Percentiles rank a stretch among this genome's conserved stretches.
Evolutionary conservation across 106 monocot genomes (phyloP).

Genomic region (Dendrobium chrysotoxum): DNA sequence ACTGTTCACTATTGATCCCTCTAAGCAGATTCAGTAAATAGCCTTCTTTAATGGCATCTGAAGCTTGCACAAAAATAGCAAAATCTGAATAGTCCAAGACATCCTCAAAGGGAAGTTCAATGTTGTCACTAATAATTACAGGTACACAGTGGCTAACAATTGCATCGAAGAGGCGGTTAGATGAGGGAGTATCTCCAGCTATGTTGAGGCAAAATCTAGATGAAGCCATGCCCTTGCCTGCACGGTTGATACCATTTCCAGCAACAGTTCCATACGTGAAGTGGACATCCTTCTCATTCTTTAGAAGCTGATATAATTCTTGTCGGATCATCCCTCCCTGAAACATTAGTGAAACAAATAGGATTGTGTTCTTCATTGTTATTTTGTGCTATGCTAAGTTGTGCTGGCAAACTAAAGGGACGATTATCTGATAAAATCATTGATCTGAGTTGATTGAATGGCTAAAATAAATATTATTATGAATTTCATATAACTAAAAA

Average conservation of each 20-base stretch:
- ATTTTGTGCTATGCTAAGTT: background rate
- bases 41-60: constrained; percentile 52
- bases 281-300: constrained; percentile 61
- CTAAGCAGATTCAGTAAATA: constrained; percentile 50
- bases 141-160: constrained; percentile 79
- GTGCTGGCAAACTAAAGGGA: background rate
- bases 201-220: constrained; percentile 83
- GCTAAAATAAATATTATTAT: background rate
- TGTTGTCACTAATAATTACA: constrained; percentile 72
- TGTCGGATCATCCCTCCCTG: constrained; percentile 67
- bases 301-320: constrained; percentile 58
- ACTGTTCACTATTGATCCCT: constrained; percentile 36
- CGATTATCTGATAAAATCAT: background rate
- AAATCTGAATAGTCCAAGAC: constrained; percentile 75
- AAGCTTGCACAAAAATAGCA: constrained; percentile 57
- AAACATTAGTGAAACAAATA: background rate
- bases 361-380: background rate
- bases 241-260: constrained; percentile 33
- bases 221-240: constrained; percentile 55
- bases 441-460: background rate
- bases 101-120: constrained; percentile 85
- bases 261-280: constrained; percentile 51
- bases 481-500: background rate
- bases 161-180: constrained; percentile 83
- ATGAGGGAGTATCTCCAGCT: constrained; percentile 89